Base-by-base conservation (phyloP, 352 stramenopile genomes). In the Hyaloperonospora brassicae region DNA sequence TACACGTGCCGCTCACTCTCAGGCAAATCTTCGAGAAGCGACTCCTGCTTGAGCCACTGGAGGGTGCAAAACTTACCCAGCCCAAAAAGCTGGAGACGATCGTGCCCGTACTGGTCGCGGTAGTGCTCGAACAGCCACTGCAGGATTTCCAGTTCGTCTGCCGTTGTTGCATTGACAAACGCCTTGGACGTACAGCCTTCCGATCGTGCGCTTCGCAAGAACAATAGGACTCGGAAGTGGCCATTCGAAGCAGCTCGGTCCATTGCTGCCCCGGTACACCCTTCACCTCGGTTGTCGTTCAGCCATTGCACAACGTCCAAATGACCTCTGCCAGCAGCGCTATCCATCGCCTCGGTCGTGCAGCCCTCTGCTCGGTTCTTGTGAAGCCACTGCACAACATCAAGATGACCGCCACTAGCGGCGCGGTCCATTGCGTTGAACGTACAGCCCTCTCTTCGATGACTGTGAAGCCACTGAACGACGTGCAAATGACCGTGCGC, bases 201-300 rank as follows among this genome's bases (percentile, higher is more conserved):
- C 9, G n/a, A 50, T 7, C 66, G 55, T 25, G 66, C 50, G 13
- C 51, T 59, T 2, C 59, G 56, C 25, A 79, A 56, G 63, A 66
- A 73, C 31, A 66, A 36, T 31, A 81, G 41, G 1, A 81, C 49
- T 10, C 79, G 59, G 9, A 76, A 76, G 43, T 72, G 63, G n/a
- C 67, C 67, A 17, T 61, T 60, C 4, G 39, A 55, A 8, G 64
- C 67, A 6, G 67, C 63, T 31, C 50, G 41, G 50, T 76, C 64
- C 57, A 76, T 76, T 8, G 67, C 67, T 38, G 41, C 52, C 1
- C 54, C 44, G 10, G 60, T 68, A 14, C 67, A 76, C 2, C 67
- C 67, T 31, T 76, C 67, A 7, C 0, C 52, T 36, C 64, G 52
- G 40, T 68, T 61, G 5, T 38, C 30, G 39, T 67, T 62, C 30